phyloP scores from a whole-genome alignment of 2,329 filamentous ascomycete genomes.

The Arthroderma uncinatum region DNA sequence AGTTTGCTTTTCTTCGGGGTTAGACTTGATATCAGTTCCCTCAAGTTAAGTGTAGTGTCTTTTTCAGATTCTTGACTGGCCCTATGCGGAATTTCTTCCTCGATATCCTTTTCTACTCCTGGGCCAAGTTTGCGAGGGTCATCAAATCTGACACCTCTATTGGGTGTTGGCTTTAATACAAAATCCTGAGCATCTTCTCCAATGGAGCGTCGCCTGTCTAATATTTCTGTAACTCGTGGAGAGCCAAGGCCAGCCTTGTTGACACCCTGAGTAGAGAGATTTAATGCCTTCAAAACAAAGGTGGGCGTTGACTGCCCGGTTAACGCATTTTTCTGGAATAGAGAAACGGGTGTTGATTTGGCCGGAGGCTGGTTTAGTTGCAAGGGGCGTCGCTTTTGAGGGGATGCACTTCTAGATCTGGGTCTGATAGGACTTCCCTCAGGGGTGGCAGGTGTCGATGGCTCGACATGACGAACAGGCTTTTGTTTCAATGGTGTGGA shows the following conservation, averaged over 20 bases:
- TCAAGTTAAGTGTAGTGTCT: constrained; percentile 56
- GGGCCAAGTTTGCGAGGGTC: constrained; percentile 52
- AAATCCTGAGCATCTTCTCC: constrained; percentile 56
- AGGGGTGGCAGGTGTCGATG: constrained; percentile 8
- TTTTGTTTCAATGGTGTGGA: constrained; percentile 27
- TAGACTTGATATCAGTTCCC: constrained; percentile 65
- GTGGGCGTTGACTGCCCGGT: constrained; percentile 52
- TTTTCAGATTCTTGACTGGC: constrained; percentile 47
- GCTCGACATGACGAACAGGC: not conserved
- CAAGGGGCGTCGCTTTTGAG: constrained; percentile 37
- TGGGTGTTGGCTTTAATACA: constrained; percentile 40
- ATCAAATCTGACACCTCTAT: constrained; percentile 49
- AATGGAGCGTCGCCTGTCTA: constrained; percentile 61
- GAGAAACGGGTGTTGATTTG: constrained; percentile 26
- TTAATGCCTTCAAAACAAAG: constrained; percentile 52
- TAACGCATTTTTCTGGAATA: constrained; percentile 46
- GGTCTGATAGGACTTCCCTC: constrained; percentile 7
- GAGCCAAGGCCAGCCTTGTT: constrained; percentile 64
- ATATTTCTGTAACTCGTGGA: constrained; percentile 58
- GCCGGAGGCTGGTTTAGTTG: constrained; percentile 28
- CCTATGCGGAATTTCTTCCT: constrained; percentile 27
- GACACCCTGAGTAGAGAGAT: constrained; percentile 55
- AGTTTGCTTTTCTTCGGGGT: constrained; percentile 62
- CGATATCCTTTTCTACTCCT: constrained; percentile 56
- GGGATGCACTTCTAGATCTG: constrained; percentile 27